Percentiles rank a stretch among this genome's conserved stretches.
These are phyloP conservation scores for Trametes elegans DNA, from an alignment of 768 basidiomycete species.

Conservation along the genomic window DNA sequence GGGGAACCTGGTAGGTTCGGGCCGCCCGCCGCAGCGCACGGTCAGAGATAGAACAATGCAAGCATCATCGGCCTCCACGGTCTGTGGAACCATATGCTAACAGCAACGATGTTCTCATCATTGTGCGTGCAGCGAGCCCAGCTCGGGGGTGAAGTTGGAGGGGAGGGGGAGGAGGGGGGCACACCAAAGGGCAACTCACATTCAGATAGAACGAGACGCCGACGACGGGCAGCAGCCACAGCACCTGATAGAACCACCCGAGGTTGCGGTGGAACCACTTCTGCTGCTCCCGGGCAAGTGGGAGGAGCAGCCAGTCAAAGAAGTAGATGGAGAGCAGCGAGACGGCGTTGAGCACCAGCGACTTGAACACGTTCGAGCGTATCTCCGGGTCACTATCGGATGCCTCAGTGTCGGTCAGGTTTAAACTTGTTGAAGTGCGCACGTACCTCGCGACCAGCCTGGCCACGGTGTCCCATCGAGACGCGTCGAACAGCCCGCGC, in stretches of 20 bases:
- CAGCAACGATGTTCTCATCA: slow-evolving; percentile 8
- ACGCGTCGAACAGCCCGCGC: slow-evolving; percentile 66
- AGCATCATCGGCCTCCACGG: neutral
- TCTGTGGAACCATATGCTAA: neutral
- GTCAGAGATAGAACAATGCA: slow-evolving; percentile 4
- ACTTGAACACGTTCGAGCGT: slow-evolving; percentile 72
- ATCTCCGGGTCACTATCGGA: slow-evolving; percentile 67
- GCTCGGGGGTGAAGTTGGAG: too few species aligned
- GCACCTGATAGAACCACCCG: slow-evolving; percentile 69
- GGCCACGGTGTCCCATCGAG: slow-evolving; percentile 67
- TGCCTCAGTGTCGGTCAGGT: neutral
- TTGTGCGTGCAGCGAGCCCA: neutral
- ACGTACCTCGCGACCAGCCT: slow-evolving; percentile 56
- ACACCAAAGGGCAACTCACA: slow-evolving; percentile 41
- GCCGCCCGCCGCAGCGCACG: neutral
- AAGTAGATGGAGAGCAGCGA: slow-evolving; percentile 71
- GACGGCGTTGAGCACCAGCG: slow-evolving; percentile 66
- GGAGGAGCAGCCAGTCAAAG: slow-evolving; percentile 71
- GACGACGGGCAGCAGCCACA: slow-evolving; percentile 81
- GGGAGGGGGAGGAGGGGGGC: neutral
- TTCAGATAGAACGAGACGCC: slow-evolving; percentile 79
- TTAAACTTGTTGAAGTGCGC: slow-evolving; percentile 14
- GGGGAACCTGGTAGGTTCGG: too few species aligned
- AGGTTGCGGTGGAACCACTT: slow-evolving; percentile 72
- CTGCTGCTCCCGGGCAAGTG: slow-evolving; percentile 57